Evolutionary conservation across 78 protist species (phyloP).

Genomic region (Thecamonas trahens): DNA sequence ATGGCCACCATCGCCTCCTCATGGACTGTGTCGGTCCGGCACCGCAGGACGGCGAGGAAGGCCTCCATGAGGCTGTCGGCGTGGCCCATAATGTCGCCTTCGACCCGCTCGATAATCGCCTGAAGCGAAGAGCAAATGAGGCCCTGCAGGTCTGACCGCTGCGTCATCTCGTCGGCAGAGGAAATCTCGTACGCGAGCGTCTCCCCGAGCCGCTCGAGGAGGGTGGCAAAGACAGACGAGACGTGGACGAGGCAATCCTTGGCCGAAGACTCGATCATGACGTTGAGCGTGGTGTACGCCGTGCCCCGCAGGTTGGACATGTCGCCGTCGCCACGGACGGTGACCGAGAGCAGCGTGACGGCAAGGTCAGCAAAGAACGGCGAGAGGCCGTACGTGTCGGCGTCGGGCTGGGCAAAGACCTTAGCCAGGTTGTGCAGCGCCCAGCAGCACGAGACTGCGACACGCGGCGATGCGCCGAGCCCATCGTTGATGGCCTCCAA

Average conservation of each 20-base stretch:
- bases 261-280: constrained; percentile 29
- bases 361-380: constrained; percentile 13
- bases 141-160: constrained; percentile 27
- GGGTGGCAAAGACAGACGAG: background rate
- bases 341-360: background rate
- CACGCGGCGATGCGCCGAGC: constrained; percentile 40
- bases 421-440: constrained; percentile 41
- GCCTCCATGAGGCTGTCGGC: constrained; percentile 49
- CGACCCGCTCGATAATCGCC: constrained; percentile 12
- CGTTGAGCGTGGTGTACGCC: constrained; percentile 67
- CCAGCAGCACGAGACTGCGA: constrained; percentile 69
- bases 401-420: background rate
- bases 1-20: constrained; percentile 81
- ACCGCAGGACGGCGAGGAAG: constrained; percentile 41
- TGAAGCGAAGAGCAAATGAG: constrained; percentile 31
- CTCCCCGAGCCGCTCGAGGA: constrained; percentile 16
- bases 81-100: background rate
- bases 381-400: constrained; percentile 32
- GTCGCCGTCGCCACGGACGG: constrained; percentile 51
- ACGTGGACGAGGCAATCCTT: constrained; percentile 7
- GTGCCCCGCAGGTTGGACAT: constrained; percentile 40
- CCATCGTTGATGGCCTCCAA: constrained; percentile 20
- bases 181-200: too few species aligned
- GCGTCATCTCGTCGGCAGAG: too few species aligned
- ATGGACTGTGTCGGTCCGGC: constrained; percentile 22